Percentiles rank a stretch among this genome's conserved stretches.
Conservation (phyloP, 164 flowering plant species). For the Vitis rotundifolia region DNA sequence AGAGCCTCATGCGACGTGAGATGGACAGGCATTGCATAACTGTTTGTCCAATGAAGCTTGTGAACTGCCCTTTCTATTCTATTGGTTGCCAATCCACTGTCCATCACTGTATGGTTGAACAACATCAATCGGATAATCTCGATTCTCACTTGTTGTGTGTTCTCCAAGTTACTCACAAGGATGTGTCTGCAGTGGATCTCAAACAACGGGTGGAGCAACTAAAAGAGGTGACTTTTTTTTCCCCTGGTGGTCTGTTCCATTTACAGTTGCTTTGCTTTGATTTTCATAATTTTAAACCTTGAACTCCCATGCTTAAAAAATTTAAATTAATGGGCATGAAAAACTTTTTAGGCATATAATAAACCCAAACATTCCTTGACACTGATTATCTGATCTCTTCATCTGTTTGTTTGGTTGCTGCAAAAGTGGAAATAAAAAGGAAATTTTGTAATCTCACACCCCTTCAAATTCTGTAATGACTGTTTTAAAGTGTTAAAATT, state of each 20-base stretch:
- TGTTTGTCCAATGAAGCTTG: slow-evolving; percentile 86
- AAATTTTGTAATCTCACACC: too few relatives aligned
- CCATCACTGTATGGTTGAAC: slow-evolving; percentile 41
- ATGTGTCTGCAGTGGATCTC: slow-evolving; percentile 47
- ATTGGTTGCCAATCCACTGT: slow-evolving; percentile 66
- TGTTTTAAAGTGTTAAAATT: too few relatives aligned
- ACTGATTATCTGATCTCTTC: too few relatives aligned
- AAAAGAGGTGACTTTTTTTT: slow-evolving; percentile 43
- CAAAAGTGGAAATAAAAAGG: too few relatives aligned
- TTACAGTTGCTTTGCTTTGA: not conserved
- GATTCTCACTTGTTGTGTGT: slow-evolving; percentile 49
- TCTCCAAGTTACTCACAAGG: slow-evolving; percentile 55
- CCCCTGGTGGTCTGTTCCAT: too few relatives aligned
- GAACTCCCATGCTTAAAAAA: too few relatives aligned
- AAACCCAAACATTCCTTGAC: too few relatives aligned
- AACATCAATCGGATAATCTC: slow-evolving; percentile 54
- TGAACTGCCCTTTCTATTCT: slow-evolving; percentile 72
- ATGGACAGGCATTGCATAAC: slow-evolving; percentile 96
- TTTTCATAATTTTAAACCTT: too few relatives aligned
- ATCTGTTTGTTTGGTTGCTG: too few relatives aligned
- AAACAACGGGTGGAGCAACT: slow-evolving; percentile 40
- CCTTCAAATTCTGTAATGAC: too few relatives aligned
- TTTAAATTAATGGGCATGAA: too few relatives aligned
- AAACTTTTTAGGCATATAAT: too few relatives aligned
- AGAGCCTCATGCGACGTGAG: slow-evolving; percentile 63